A percentile compares a stretch with the other conserved stretches of the same genome.
Conservation (phyloP, 257 asterid species). For the Nicotiana benthamiana region DNA sequence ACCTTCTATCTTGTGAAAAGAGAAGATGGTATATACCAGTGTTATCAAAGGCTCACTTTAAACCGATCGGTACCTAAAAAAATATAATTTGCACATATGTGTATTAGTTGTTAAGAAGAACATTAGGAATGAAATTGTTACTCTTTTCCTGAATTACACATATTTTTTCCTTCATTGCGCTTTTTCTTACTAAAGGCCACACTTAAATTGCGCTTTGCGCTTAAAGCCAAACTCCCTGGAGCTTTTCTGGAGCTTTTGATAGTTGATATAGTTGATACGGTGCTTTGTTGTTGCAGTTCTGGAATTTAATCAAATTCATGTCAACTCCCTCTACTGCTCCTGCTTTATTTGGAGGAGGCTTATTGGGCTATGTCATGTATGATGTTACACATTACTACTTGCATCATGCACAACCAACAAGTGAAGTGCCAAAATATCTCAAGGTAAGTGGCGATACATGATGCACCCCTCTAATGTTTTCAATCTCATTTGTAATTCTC, state of each 20-base stretch:
- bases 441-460: constrained; percentile 33
- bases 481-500: background rate
- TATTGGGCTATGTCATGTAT: constrained; percentile 65
- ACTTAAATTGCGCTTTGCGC: too few species aligned
- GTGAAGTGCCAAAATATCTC: constrained; percentile 40
- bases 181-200: too few species aligned
- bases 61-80: too few species aligned
- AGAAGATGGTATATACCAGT: background rate
- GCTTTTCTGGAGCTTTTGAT: background rate
- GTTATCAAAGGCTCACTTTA: too few species aligned
- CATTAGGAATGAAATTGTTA: too few species aligned
- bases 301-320: constrained; percentile 39
- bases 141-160: too few species aligned
- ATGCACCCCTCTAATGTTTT: background rate
- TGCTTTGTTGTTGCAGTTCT: constrained; percentile 29
- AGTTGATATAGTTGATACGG: background rate
- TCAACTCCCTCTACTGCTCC: constrained; percentile 34
- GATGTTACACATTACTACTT: constrained; percentile 77
- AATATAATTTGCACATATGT: too few species aligned
- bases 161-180: too few species aligned
- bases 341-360: constrained; percentile 50
- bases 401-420: constrained; percentile 59
- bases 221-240: too few species aligned
- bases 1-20: background rate
- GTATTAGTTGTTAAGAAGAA: too few species aligned